Evolutionary conservation across 768 basidiomycete species (phyloP).

Genomic region (Trametes elegans): DNA sequence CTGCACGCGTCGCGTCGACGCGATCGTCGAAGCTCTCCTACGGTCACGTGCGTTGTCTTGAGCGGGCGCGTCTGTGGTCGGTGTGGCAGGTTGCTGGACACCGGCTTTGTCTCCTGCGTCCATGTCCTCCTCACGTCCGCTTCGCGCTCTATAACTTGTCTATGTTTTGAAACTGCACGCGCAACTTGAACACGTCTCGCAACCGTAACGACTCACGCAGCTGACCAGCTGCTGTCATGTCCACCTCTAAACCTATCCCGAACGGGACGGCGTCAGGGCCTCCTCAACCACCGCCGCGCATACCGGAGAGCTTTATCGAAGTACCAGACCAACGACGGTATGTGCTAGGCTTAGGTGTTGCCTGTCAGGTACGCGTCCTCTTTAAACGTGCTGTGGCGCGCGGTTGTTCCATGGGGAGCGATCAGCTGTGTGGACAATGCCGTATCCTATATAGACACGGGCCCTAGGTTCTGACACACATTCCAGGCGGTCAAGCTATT

Average conservation of each 20-base stretch:
- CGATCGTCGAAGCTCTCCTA: slow-evolving; percentile 1
- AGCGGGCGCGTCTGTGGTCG: neutral
- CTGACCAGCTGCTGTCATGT: slow-evolving; percentile 16
- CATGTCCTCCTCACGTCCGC: neutral
- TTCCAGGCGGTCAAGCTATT: slow-evolving; percentile 71
- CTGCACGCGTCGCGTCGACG: slow-evolving; percentile 7
- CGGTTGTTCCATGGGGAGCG: neutral
- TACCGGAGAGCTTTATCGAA: slow-evolving; percentile 73
- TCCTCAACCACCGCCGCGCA: slow-evolving; percentile 43
- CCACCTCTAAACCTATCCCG: slow-evolving; percentile 14
- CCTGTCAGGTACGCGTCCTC: slow-evolving; percentile 63
- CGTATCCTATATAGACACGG: too few species aligned
- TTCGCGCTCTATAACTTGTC: neutral
- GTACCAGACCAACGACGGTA: slow-evolving; percentile 80
- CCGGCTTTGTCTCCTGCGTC: slow-evolving; percentile 3
- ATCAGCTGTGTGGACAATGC: neutral
- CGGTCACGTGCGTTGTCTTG: slow-evolving; percentile 1
- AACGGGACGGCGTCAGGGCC: slow-evolving; percentile 7
- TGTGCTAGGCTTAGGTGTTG: slow-evolving; percentile 67
- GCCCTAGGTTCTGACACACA: neutral
- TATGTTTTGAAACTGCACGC: too few species aligned
- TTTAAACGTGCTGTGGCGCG: neutral
- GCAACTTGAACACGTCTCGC: neutral
- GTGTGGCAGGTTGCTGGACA: neutral
- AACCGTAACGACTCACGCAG: neutral